Base-by-base conservation (phyloP, 2,329 filamentous ascomycete genomes). In the Bretziella fagacearum region DNA sequence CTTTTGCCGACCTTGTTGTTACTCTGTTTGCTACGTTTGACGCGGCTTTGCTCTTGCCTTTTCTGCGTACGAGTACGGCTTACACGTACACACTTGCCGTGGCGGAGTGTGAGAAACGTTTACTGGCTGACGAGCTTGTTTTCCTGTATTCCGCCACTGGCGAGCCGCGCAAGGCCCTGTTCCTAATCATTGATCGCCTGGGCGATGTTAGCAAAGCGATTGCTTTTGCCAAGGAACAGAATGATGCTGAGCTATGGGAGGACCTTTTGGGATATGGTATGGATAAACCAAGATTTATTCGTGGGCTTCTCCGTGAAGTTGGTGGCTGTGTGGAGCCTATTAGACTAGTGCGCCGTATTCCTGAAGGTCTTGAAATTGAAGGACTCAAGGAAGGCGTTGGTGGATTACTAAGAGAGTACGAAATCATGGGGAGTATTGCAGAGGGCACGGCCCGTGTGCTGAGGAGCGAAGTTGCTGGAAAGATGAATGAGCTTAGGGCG, bases 281-380 rank as follows among this genome's bases (percentile, higher is more conserved):
- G 91, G 86, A 95, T 63, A 94, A 95, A 58, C 91, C 91, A 1
- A 77, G 77, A 33, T 98, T 98, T 63, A 96, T 98, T 54, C 80
- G 84, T 10, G 87, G 84, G 0, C 67, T 98, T 3, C 74, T 98
- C 0, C 85, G 94, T 56, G 85, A 96, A 63, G 89, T 94, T 1
- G 91, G 91, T 29, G 96, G 87, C 1, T 77, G 85, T 1, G 91
- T 98, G 56, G 80, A 96, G 56, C 91, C 91, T 0, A 89, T 96
- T 52, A 82, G 81, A 13, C 74, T 98, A 3, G 84, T 98, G 4
- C 73, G 83, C 11, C 77, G 87, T 4, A 98, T 98, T 23, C 91
- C 91, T 0, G 85, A 93, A 57, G 87, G 91, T 0, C 69, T 98
- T 0, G 85, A 95, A 58, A 93, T 98, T 10, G 81, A 91, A 55